Percentiles rank a stretch among this genome's conserved stretches.
phyloP scores from a whole-genome alignment of 2,329 filamentous ascomycete genomes.

The Polychaeton citri region DNA sequence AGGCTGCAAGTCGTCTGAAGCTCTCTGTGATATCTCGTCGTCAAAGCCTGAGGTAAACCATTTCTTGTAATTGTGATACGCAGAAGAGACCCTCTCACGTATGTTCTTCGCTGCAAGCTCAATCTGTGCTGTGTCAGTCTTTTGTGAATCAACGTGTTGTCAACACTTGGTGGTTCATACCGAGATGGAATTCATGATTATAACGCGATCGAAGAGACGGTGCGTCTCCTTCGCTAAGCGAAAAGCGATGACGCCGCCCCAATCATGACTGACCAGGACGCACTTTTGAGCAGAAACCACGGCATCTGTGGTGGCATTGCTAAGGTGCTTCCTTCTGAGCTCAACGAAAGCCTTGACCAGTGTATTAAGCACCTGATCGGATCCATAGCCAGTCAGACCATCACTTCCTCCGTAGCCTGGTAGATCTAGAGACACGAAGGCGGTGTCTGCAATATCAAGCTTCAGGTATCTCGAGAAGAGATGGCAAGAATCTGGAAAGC shows the following conservation, averaged over 20 bases:
- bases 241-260: constrained; percentile 36
- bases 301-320: constrained; percentile 2
- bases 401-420: constrained; percentile 48
- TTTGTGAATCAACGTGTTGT: too few species aligned
- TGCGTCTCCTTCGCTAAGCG: constrained; percentile 46
- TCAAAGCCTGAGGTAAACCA: not conserved
- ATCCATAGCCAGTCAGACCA: constrained; percentile 34
- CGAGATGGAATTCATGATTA: constrained; percentile 41
- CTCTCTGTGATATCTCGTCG: not conserved
- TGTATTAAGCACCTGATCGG: constrained; percentile 39
- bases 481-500: constrained; percentile 46
- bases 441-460: constrained; percentile 27
- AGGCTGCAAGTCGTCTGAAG: constrained; percentile 12
- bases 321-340: constrained; percentile 34
- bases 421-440: constrained; percentile 42
- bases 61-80: not conserved
- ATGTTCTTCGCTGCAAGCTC: not conserved
- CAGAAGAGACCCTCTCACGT: not conserved
- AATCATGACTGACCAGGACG: constrained; percentile 33
- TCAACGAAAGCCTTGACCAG: constrained; percentile 40
- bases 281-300: constrained; percentile 11
- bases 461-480: constrained; percentile 39
- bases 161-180: too few species aligned
- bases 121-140: constrained; percentile 1
- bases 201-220: constrained; percentile 41